phyloP scores from a whole-genome alignment of 2,329 filamentous ascomycete species.

The Fusarium nodosum region DNA sequence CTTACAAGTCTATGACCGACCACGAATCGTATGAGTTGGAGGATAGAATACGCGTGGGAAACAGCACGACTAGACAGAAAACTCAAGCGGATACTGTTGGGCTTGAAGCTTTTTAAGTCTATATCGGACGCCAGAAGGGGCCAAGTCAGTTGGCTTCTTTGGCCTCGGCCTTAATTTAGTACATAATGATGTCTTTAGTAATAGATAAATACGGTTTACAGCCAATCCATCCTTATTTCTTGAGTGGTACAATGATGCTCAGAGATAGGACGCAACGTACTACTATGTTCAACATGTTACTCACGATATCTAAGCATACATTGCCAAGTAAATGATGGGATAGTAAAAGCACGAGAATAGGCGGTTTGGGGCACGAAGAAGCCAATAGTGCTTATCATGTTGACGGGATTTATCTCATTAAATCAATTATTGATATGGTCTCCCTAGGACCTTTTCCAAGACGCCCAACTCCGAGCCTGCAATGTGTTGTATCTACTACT shows the following conservation, averaged over 20 bases:
- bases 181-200: slow-evolving; percentile 26
- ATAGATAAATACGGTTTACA: slow-evolving; percentile 9
- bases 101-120: slow-evolving; percentile 15
- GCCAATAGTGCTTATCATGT: slow-evolving; percentile 10
- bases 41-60: slow-evolving; percentile 18
- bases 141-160: slow-evolving; percentile 2
- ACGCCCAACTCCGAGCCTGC: slow-evolving; percentile 52
- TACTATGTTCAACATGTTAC: neutral
- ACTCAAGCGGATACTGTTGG: neutral
- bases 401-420: slow-evolving; percentile 30
- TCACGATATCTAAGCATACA: neutral
- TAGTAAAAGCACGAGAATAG: neutral
- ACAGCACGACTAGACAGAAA: slow-evolving; percentile 19
- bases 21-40: slow-evolving; percentile 23
- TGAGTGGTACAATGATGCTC: neutral
- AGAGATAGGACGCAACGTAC: neutral
- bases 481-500: slow-evolving; percentile 47
- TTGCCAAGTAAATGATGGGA: neutral
- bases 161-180: slow-evolving; percentile 19
- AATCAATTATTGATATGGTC: slow-evolving; percentile 51
- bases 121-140: slow-evolving; percentile 5
- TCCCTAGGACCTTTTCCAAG: slow-evolving; percentile 50
- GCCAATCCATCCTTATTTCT: neutral
- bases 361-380: neutral
- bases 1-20: slow-evolving; percentile 2